Conservation (phyloP, 2,329 filamentous ascomycete genomes). For the Herpotrichia juniperi region DNA sequence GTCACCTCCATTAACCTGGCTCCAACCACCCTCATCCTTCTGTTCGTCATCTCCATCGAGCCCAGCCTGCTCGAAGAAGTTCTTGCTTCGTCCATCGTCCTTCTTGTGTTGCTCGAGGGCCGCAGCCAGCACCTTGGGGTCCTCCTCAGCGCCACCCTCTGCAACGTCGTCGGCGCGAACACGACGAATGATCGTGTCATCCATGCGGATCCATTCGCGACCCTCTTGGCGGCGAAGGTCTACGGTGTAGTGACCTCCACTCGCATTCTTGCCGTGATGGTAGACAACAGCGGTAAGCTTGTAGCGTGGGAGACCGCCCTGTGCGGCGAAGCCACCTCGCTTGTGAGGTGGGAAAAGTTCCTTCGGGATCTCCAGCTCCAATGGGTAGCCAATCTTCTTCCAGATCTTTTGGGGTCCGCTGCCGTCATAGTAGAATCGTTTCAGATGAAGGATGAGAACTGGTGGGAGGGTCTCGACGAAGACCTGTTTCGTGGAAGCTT, state of each 20-base stretch:
- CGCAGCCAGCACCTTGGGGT: slow-evolving; percentile 69
- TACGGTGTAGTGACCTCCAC: slow-evolving; percentile 96
- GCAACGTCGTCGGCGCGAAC: slow-evolving; percentile 89
- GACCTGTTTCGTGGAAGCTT: slow-evolving; percentile 87
- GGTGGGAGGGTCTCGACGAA: slow-evolving; percentile 92
- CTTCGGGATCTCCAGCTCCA: slow-evolving; percentile 91
- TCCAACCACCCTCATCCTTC: slow-evolving; percentile 77
- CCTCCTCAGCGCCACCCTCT: slow-evolving; percentile 81
- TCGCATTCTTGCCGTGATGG: slow-evolving; percentile 96
- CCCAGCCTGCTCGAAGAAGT: slow-evolving; percentile 73
- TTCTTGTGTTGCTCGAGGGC: slow-evolving; percentile 72
- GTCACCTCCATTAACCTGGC: slow-evolving; percentile 74
- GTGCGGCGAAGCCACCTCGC: slow-evolving; percentile 67
- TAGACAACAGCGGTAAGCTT: slow-evolving; percentile 90
- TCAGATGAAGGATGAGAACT: slow-evolving; percentile 91
- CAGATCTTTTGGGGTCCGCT: slow-evolving; percentile 94
- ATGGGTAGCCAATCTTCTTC: slow-evolving; percentile 95
- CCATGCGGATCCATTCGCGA: slow-evolving; percentile 93
- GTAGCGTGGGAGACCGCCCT: slow-evolving; percentile 79
- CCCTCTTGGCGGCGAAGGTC: slow-evolving; percentile 93
- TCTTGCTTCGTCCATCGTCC: slow-evolving; percentile 60
- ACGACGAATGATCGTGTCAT: slow-evolving; percentile 88
- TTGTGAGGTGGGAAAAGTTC: slow-evolving; percentile 83
- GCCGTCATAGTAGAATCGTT: slow-evolving; percentile 95
- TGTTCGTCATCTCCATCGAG: slow-evolving; percentile 67